Conservation (phyloP, 2,329 filamentous ascomycete genomes). For the Curvularia sp. region DNA sequence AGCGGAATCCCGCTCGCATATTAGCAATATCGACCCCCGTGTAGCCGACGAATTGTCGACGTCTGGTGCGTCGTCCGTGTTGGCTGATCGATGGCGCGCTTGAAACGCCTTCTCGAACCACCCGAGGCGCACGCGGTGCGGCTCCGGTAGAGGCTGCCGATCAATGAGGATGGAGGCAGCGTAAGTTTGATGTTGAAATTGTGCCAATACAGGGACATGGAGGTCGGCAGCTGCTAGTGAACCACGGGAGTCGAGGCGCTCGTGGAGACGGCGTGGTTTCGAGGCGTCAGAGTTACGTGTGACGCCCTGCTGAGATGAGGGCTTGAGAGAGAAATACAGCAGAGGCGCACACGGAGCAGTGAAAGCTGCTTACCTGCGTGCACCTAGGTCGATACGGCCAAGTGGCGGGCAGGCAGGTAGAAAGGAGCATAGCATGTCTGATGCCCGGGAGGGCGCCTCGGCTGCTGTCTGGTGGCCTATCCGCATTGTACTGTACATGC, state of each 20-base stretch:
- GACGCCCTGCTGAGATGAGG: not conserved
- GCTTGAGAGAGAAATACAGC: not conserved
- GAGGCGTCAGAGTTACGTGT: not conserved
- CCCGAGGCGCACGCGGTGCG: not conserved
- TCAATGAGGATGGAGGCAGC: not conserved
- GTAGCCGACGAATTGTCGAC: not conserved
- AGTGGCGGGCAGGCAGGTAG: not conserved
- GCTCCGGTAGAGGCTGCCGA: not conserved
- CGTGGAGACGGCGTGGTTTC: constrained; percentile 4
- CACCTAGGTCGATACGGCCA: not conserved
- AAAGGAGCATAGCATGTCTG: not conserved
- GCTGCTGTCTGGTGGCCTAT: not conserved
- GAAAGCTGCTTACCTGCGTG: not conserved
- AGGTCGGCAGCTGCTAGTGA: constrained; percentile 1
- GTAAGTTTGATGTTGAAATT: constrained; percentile 2
- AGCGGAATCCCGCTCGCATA: constrained; percentile 10
- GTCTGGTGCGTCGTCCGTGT: not conserved
- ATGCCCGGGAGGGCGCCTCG: not conserved
- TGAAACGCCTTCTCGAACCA: not conserved
- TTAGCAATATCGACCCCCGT: constrained; percentile 3
- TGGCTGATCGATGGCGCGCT: not conserved
- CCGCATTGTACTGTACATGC: too few relatives aligned
- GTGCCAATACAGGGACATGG: not conserved
- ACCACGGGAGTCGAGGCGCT: not conserved
- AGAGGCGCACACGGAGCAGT: not conserved